These are phyloP conservation scores for Ammopiptanthus mongolicus DNA, from an alignment of 306 rosid species.

Conservation along the genomic window DNA sequence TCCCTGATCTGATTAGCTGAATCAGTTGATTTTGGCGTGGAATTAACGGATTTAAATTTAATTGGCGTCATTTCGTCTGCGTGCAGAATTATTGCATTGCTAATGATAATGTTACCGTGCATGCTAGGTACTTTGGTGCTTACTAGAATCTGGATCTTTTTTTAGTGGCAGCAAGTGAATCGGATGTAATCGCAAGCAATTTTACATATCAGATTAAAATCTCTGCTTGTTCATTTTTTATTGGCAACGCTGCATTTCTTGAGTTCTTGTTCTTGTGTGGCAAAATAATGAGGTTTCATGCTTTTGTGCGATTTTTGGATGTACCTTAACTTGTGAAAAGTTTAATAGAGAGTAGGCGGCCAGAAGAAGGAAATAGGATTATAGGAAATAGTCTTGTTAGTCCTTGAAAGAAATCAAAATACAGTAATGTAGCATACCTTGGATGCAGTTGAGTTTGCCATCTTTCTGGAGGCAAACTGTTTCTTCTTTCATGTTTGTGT, in stretches of 20 bases:
- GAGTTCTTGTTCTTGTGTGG: neutral
- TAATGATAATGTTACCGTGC: neutral
- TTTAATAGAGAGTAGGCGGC: neutral
- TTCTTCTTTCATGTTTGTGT: neutral
- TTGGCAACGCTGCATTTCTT: neutral
- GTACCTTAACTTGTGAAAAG: neutral
- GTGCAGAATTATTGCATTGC: neutral
- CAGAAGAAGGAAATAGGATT: neutral
- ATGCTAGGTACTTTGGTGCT: too few species aligned
- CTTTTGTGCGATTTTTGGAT: neutral
- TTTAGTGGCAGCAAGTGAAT: too few species aligned
- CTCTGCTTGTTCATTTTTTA: neutral
- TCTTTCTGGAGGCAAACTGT: neutral
- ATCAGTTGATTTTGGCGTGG: conserved; percentile 1
- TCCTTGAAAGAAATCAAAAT: neutral
- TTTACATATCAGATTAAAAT: neutral
- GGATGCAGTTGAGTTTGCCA: neutral
- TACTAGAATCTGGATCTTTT: too few species aligned
- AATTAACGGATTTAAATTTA: neutral
- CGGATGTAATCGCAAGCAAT: neutral
- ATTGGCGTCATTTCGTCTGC: neutral
- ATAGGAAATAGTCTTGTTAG: neutral
- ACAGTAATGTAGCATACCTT: neutral
- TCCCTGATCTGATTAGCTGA: neutral
- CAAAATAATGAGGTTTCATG: neutral